Evolutionary conservation across 2,329 filamentous ascomycete genomes (phyloP), one percentile per base, ranked within the genome.

Genomic region (Penicillium sp.): DNA sequence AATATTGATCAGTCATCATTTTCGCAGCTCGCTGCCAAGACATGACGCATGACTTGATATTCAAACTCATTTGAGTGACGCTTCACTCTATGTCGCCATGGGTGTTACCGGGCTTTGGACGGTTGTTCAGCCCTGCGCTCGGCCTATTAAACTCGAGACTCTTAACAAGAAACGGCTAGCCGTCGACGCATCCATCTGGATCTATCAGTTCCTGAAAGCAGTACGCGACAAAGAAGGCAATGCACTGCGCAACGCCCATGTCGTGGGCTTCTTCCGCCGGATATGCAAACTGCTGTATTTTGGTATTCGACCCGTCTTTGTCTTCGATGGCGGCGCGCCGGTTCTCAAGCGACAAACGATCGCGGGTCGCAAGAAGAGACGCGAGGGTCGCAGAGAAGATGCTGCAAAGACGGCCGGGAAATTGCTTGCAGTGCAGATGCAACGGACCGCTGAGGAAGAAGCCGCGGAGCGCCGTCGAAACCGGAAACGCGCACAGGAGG

Each of bases 181-280:
- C 41, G 89, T 98, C 59, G 93, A 98, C 73, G 93, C 95, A 50
- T 96, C 91, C 10, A 98, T 98, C 68, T 98, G 93, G 93, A 97
- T 98, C 62, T 98, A 98, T 78, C 93, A 98, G 67, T 98, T 98
- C 66, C 83, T 98, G 62, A 98, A 98, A 75, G 93, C 95, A 8
- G 93, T 98, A 9, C 91, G 93, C 62, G 93, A 98, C 73, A 96
- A 97, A 66, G 93, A 98, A 72, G 93, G 93, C 46, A 95, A 98
- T 66, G 93, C 93, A 1, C 78, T 98, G 45, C 89, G 91, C 56
- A 98, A 96, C 74, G 92, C 89, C 27, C 93, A 98, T 66, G 83
- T 98, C 31, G 89, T 98, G 38, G 93, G 95, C 33, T 98, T 98
- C 81, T 98, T 98, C 73, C 88, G 93, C 44, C 85, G 93, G 53